Percentiles rank a stretch among this genome's conserved stretches.
Conservation (phyloP, 768 basidiomycete species). For the Crucibulum laeve region DNA sequence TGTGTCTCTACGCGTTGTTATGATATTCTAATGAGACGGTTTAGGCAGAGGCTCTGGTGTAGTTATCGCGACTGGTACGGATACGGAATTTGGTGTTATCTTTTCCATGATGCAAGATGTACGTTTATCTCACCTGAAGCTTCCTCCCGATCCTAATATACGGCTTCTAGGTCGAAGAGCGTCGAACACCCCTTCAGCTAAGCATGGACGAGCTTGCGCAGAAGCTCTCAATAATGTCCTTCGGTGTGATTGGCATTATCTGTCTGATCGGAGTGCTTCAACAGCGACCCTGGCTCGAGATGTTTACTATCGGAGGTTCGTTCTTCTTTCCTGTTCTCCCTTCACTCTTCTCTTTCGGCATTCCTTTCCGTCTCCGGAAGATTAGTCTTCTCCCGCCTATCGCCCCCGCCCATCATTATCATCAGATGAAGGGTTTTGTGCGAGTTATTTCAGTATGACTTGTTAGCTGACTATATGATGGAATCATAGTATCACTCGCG, state of each 20-base stretch:
- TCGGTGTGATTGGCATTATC: constrained; percentile 92
- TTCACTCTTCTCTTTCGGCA: too few species aligned
- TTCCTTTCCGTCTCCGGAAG: too few species aligned
- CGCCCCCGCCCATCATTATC: too few species aligned
- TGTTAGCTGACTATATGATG: too few species aligned
- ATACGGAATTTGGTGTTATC: constrained; percentile 94
- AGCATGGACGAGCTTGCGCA: constrained; percentile 97
- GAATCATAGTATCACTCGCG: constrained; percentile 94
- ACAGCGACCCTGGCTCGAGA: constrained; percentile 86
- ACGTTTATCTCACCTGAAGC: constrained; percentile 15
- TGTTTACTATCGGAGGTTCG: constrained; percentile 98
- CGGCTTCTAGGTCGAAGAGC: constrained; percentile 60
- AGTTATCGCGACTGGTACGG: constrained; percentile 81
- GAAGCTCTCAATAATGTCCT: constrained; percentile 85
- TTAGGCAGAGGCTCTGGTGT: constrained; percentile 81
- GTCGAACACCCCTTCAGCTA: constrained; percentile 86
- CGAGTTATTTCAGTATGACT: too few species aligned
- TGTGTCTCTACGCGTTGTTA: constrained; percentile 9
- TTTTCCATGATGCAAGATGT: constrained; percentile 99
- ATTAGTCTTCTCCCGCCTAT: too few species aligned
- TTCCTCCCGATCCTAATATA: constrained; percentile 25
- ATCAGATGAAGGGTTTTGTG: too few species aligned
- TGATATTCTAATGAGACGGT: too few species aligned
- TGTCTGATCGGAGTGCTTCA: constrained; percentile 88
- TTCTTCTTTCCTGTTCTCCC: too few species aligned